A percentile compares a stretch with the other conserved stretches of the same genome.
Evolutionary conservation across 192 early-diverging fungal species (phyloP).

Genomic region (Irineochytrium annulatum): DNA sequence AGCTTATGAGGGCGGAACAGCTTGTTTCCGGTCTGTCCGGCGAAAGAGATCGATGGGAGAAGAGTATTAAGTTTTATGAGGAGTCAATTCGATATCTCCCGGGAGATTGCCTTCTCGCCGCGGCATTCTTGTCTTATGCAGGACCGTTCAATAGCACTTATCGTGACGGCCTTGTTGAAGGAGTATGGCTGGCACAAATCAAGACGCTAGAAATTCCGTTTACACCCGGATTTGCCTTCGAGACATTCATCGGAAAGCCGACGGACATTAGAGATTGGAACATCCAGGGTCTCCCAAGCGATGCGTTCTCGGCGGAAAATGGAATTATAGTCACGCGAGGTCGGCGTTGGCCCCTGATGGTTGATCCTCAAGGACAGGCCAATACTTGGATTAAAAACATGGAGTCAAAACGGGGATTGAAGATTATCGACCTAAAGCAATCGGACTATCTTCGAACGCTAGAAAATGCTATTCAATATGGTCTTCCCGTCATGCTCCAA

Average conservation of each 20-base stretch:
- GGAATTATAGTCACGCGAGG: constrained; percentile 59
- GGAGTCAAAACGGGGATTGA: constrained; percentile 52
- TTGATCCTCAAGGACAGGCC: constrained; percentile 61
- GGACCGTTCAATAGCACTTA: constrained; percentile 60
- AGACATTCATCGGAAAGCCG: constrained; percentile 53
- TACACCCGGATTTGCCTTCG: constrained; percentile 48
- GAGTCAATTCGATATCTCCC: constrained; percentile 46
- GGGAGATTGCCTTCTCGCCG: constrained; percentile 55
- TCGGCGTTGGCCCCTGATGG: constrained; percentile 55
- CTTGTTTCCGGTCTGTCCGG: constrained; percentile 55
- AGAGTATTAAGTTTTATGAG: constrained; percentile 53
- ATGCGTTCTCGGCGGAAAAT: constrained; percentile 58
- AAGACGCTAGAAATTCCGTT: constrained; percentile 55
- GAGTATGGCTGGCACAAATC: constrained; percentile 52
- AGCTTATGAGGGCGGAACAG: constrained; percentile 50
- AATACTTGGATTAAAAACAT: constrained; percentile 65
- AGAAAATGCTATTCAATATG: constrained; percentile 56
- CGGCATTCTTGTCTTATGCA: constrained; percentile 57
- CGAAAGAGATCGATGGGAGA: constrained; percentile 56
- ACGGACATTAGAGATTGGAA: constrained; percentile 62
- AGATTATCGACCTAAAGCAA: constrained; percentile 58
- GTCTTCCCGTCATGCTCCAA: constrained; percentile 53
- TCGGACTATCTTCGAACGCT: constrained; percentile 52
- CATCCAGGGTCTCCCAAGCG: constrained; percentile 55
- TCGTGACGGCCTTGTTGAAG: constrained; percentile 41